Conservation (phyloP, 768 basidiomycete species). For the Tubosaeta sp. region DNA sequence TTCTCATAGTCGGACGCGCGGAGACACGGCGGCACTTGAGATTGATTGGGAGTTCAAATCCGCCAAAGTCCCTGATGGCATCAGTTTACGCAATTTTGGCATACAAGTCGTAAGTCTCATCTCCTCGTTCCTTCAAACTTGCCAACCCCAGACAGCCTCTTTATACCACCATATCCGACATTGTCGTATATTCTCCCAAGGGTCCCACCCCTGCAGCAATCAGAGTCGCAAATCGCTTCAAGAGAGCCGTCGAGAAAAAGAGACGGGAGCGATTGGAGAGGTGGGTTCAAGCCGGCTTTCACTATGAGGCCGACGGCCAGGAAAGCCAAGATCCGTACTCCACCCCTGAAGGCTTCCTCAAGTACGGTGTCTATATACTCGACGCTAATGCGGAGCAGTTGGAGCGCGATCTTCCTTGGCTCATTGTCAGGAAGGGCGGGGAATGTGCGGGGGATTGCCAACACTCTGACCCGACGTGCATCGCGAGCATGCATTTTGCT, state of each 20-base stretch:
- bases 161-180: conserved; percentile 84
- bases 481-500: neutral
- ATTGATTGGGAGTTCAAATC: conserved; percentile 64
- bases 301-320: conserved; percentile 1
- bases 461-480: neutral
- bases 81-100: conserved; percentile 82
- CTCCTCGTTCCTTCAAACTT: neutral
- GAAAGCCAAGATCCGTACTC: conserved; percentile 19
- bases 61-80: conserved; percentile 72
- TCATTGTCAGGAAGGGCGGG: conserved; percentile 26
- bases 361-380: conserved; percentile 30
- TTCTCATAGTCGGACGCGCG: conserved; percentile 17
- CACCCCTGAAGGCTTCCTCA: conserved; percentile 25
- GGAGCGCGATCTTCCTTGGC: conserved; percentile 28
- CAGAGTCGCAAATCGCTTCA: conserved; percentile 62
- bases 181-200: conserved; percentile 80
- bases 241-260: conserved; percentile 57
- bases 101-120: conserved; percentile 72
- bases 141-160: conserved; percentile 53
- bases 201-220: conserved; percentile 53
- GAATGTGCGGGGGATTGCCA: conserved; percentile 23
- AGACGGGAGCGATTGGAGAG: conserved; percentile 41
- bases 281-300: conserved; percentile 19
- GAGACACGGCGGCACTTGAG: conserved; percentile 14
- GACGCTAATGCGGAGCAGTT: conserved; percentile 25